Evolutionary conservation across 108 stramenopile species (phyloP), one percentile per base, ranked within the genome.

Genomic region (Chaetoceros tenuissimus): DNA sequence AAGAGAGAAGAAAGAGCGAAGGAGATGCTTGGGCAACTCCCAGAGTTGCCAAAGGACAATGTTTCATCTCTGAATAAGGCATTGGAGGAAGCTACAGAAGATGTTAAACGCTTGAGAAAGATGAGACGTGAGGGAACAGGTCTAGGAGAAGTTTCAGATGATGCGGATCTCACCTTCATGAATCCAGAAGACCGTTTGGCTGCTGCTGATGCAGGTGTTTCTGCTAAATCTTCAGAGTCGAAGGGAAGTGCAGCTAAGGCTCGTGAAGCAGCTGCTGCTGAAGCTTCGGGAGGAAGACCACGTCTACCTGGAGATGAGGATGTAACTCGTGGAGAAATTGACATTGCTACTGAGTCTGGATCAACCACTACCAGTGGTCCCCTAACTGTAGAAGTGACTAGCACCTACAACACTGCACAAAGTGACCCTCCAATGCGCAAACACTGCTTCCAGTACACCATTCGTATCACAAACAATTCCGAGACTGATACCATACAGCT

Each of bases 381-480:
- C 0, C 55, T 88, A n/a, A 64, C 73, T 18, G 94, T 95, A 27
- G 82, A 91, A 43, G 94, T 93, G 2, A 74, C 80, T 23, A 84
- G 82, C 19, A 57, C 70, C 20, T 95, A 95, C 80, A 89, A 92
- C 59, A 74, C 81, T 48, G 90, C 89, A 59, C 86, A 90, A 60
- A 89, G 89, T 24, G 86, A 89, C 60, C 94, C 94, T 17, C 87
- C 87, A 30, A 88, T 92, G 87, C 74, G 87, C 31, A 87, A 95
- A 75, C 91, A 91, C 62, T 85, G 85, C 66, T 95, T 92, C 67
- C 80, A 87, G 66, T 95, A 95, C 80, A 89, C 89, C 27, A 86
- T 95, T 17, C 79, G 84, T 30, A 92, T 95, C 50, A 95, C 94
- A 46, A 95, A 95, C 68, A 75, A 80, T 31, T 89, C 88, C n/a